Percentiles rank a stretch among this genome's conserved stretches.
phyloP scores from a whole-genome alignment of 1,284 basidiomycete genomes.

The Ceratobasidium sp. region DNA sequence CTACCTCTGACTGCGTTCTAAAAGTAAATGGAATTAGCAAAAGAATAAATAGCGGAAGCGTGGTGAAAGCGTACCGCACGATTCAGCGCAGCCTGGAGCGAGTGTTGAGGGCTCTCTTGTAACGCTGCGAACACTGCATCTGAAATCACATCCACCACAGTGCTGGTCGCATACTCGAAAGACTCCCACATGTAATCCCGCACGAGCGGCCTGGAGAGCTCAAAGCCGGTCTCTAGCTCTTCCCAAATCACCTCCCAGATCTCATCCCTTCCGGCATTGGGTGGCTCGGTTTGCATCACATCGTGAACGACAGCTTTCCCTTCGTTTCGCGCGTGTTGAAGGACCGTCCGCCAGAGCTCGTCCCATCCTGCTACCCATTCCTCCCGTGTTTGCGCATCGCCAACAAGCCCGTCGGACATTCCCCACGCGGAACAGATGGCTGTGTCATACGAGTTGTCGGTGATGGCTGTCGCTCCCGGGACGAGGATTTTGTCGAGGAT shows the following conservation, averaged over 20 bases:
- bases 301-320: conserved; percentile 38
- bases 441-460: conserved; percentile 38
- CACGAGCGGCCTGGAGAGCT: conserved; percentile 32
- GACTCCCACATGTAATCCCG: conserved; percentile 40
- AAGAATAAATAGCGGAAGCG: background rate
- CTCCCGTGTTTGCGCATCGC: conserved; percentile 31
- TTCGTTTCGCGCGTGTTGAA: conserved; percentile 35
- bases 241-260: conserved; percentile 42
- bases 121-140: conserved; percentile 28
- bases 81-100: conserved; percentile 25
- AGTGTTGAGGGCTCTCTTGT: conserved; percentile 31
- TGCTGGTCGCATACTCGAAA: conserved; percentile 35
- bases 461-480: conserved; percentile 34
- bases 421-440: conserved; percentile 39
- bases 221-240: conserved; percentile 31
- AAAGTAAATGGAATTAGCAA: background rate
- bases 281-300: conserved; percentile 20
- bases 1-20: conserved; percentile 3
- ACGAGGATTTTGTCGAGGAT: conserved; percentile 40
- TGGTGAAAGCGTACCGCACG: conserved; percentile 16
- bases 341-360: conserved; percentile 36
- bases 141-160: conserved; percentile 38
- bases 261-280: conserved; percentile 36
- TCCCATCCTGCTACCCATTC: conserved; percentile 43
- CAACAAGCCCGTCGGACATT: conserved; percentile 27